Evolutionary conservation across 352 stramenopile species (phyloP).

Genomic region (Phytophthora tubulina): DNA sequence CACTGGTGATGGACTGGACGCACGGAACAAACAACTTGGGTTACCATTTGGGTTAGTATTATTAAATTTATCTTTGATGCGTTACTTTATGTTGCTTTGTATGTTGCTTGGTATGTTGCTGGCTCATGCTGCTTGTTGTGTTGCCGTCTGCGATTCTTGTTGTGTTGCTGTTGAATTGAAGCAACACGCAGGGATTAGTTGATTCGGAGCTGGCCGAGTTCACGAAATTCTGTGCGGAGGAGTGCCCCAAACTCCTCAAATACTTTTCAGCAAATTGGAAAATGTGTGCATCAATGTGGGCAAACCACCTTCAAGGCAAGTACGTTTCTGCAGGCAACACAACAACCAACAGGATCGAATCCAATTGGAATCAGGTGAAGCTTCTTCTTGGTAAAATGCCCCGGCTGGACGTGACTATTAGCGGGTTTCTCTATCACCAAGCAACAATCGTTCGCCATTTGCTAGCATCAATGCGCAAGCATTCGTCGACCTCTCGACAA

Average conservation of each 20-base stretch:
- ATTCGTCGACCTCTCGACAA: neutral
- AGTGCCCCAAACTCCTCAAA: conserved; percentile 1
- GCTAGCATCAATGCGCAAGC: neutral
- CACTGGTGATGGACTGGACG: neutral
- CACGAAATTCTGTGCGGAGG: neutral
- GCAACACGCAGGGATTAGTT: neutral
- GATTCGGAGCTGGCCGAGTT: neutral
- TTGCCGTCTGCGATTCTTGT: neutral
- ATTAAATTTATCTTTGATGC: neutral
- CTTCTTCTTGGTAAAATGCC: conserved; percentile 15
- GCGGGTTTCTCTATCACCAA: conserved; percentile 20
- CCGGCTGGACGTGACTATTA: conserved; percentile 15
- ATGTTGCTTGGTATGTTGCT: neutral
- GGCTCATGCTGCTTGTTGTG: conserved; percentile 2
- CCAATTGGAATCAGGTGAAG: conserved; percentile 40
- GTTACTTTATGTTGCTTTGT: neutral
- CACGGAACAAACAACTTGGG: neutral
- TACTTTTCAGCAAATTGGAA: conserved; percentile 29
- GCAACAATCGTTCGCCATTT: conserved; percentile 6
- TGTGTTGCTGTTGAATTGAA: neutral
- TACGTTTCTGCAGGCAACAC: conserved; percentile 32
- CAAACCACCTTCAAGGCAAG: conserved; percentile 7
- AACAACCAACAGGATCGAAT: conserved; percentile 36
- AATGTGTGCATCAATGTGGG: conserved; percentile 27
- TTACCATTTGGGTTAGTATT: conserved; percentile 21